Percentiles rank a stretch among this genome's conserved stretches.
Evolutionary conservation across 2,329 filamentous ascomycete species (phyloP).

Genomic region (Colletotrichum orbiculare): DNA sequence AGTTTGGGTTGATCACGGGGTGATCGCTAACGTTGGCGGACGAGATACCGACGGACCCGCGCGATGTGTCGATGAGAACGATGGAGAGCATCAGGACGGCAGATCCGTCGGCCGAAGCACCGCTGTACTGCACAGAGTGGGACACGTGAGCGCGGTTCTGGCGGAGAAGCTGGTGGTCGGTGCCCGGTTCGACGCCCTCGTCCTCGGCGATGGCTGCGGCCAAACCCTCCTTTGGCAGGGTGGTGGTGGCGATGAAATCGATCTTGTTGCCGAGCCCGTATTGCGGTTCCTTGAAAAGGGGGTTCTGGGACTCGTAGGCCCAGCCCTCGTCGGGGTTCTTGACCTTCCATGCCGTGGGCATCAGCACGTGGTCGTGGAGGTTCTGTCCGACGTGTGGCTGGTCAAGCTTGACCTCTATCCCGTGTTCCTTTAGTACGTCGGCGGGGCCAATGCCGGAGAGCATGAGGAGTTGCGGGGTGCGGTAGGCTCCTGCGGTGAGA

Average conservation of each 20-base stretch:
- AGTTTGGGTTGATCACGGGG: slow-evolving; percentile 46
- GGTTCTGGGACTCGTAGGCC: slow-evolving; percentile 44
- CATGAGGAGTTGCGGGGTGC: slow-evolving; percentile 61
- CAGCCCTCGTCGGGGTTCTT: slow-evolving; percentile 46
- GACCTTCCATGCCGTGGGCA: slow-evolving; percentile 44
- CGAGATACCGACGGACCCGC: slow-evolving; percentile 42
- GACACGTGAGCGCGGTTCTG: slow-evolving; percentile 22
- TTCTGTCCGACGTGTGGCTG: slow-evolving; percentile 62
- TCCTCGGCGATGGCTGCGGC: slow-evolving; percentile 47
- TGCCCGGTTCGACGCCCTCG: slow-evolving; percentile 40
- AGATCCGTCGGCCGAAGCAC: slow-evolving; percentile 21
- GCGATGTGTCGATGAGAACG: slow-evolving; percentile 42
- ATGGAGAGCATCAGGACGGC: slow-evolving; percentile 38
- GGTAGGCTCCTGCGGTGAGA: slow-evolving; percentile 59
- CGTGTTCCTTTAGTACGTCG: slow-evolving; percentile 51
- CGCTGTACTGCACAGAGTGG: slow-evolving; percentile 13
- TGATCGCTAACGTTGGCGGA: slow-evolving; percentile 37
- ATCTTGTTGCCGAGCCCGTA: slow-evolving; percentile 49
- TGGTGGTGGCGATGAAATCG: slow-evolving; percentile 49
- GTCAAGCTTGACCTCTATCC: slow-evolving; percentile 54
- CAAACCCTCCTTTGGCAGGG: slow-evolving; percentile 44
- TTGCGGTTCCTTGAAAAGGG: slow-evolving; percentile 48
- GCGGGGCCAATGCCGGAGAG: slow-evolving; percentile 62
- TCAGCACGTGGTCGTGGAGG: slow-evolving; percentile 61
- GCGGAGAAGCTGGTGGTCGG: slow-evolving; percentile 47